Evolutionary conservation across 169 alveolate genomes (phyloP).

Genomic region (Plasmodium relictum): DNA sequence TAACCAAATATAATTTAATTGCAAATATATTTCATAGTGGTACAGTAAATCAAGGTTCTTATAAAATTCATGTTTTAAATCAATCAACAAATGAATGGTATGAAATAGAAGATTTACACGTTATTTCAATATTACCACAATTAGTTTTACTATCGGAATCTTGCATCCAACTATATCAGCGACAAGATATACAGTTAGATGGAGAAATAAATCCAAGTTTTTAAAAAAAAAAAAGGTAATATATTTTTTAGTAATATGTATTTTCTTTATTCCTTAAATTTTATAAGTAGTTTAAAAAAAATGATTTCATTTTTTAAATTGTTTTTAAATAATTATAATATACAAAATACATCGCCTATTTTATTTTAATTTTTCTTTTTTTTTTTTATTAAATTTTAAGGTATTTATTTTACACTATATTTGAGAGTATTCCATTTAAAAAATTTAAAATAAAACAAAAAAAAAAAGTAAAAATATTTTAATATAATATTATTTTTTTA

Average conservation of each 20-base stretch:
- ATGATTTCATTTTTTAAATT: background rate
- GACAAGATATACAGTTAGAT: slow-evolving; percentile 81
- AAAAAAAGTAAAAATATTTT: background rate
- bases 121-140: slow-evolving; percentile 96
- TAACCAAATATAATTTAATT: slow-evolving; percentile 92
- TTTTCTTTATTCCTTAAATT: too few relatives aligned
- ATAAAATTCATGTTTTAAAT: slow-evolving; percentile 92
- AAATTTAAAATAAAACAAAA: slow-evolving; percentile 10
- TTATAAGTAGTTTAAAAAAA: too few relatives aligned
- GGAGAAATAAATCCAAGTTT: slow-evolving; percentile 42
- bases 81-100: slow-evolving; percentile 96
- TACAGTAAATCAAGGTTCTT: slow-evolving; percentile 94
- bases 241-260: background rate
- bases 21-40: slow-evolving; percentile 98
- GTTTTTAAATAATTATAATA: too few relatives aligned
- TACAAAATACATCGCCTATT: too few relatives aligned
- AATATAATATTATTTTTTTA: too few relatives aligned
- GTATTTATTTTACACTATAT: background rate
- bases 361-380: background rate
- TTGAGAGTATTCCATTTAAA: background rate
- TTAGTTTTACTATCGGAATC: slow-evolving; percentile 95
- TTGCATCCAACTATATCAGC: slow-evolving; percentile 90
- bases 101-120: slow-evolving; percentile 97
- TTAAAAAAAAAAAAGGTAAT: too few relatives aligned
- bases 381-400: background rate